Conservation (phyloP, 495 filamentous ascomycete species). For the Cetradonia linearis region DNA sequence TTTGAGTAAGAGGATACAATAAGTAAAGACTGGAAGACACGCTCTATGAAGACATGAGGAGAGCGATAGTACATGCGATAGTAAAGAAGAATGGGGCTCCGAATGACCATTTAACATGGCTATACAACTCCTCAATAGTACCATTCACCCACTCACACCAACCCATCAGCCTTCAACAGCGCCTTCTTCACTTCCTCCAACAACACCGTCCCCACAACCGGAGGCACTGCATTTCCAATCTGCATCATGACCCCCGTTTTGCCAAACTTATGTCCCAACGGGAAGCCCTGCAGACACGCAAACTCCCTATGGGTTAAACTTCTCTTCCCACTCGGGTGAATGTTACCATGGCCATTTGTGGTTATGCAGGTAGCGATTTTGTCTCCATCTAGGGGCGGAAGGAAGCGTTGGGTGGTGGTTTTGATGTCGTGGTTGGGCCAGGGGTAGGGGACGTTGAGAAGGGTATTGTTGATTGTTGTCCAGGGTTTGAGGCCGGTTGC, state of each 20-base stretch:
- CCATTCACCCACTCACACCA: too few species aligned
- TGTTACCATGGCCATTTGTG: slow-evolving; percentile 53
- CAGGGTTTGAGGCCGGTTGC: slow-evolving; percentile 28
- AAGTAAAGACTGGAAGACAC: too few species aligned
- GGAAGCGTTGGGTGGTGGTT: slow-evolving; percentile 15
- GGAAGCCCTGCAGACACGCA: slow-evolving; percentile 69
- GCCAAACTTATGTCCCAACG: slow-evolving; percentile 50
- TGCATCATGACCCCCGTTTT: slow-evolving; percentile 45
- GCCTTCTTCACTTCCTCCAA: slow-evolving; percentile 48
- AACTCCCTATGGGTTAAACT: slow-evolving; percentile 63
- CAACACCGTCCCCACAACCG: slow-evolving; percentile 48
- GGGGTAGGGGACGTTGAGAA: slow-evolving; percentile 35
- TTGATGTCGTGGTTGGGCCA: slow-evolving; percentile 42
- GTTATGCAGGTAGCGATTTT: slow-evolving; percentile 55
- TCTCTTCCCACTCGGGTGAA: slow-evolving; percentile 61
- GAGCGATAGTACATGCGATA: too few species aligned
- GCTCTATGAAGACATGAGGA: too few species aligned
- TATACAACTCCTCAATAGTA: too few species aligned
- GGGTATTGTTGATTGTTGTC: slow-evolving; percentile 39
- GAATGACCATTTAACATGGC: too few species aligned
- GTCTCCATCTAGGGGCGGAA: slow-evolving; percentile 36
- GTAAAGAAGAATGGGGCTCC: too few species aligned
- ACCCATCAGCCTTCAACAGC: slow-evolving; percentile 47
- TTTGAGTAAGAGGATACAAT: too few species aligned
- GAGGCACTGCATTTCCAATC: slow-evolving; percentile 83